These are phyloP conservation scores for Russula compacta DNA, from an alignment of 768 basidiomycete species.

Conservation along the genomic window DNA sequence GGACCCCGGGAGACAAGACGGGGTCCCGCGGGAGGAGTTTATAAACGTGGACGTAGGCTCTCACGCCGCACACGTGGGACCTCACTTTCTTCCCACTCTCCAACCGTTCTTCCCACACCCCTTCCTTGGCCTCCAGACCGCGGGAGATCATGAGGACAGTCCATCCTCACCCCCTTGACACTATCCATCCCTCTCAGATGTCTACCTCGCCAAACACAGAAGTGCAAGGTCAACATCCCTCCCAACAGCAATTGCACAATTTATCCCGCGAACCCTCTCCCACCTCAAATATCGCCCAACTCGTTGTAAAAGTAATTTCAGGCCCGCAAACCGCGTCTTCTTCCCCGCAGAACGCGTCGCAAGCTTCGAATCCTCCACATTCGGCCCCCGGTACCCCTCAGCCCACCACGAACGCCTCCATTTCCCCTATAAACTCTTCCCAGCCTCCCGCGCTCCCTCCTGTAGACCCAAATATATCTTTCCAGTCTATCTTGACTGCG, in stretches of 20 bases:
- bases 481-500: slow-evolving; percentile 24
- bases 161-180: slow-evolving; percentile 41
- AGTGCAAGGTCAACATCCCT: slow-evolving; percentile 14
- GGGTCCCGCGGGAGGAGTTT: slow-evolving; percentile 24
- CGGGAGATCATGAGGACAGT: slow-evolving; percentile 39
- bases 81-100: slow-evolving; percentile 38
- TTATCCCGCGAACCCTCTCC: slow-evolving; percentile 19
- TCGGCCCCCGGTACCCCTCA: slow-evolving; percentile 24
- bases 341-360: slow-evolving; percentile 29
- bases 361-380: slow-evolving; percentile 27
- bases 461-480: slow-evolving; percentile 16
- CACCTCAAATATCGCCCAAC: slow-evolving; percentile 17
- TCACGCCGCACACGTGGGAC: slow-evolving; percentile 26
- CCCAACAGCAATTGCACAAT: slow-evolving; percentile 13
- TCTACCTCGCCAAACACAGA: slow-evolving; percentile 12
- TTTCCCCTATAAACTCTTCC: slow-evolving; percentile 28
- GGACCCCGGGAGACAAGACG: slow-evolving; percentile 24
- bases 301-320: slow-evolving; percentile 20
- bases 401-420: slow-evolving; percentile 25
- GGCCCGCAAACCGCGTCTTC: slow-evolving; percentile 21
- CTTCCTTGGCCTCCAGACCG: slow-evolving; percentile 23
- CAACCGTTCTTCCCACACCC: slow-evolving; percentile 40
- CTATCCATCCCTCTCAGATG: slow-evolving; percentile 21
- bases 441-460: slow-evolving; percentile 19
- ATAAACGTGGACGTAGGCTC: slow-evolving; percentile 24